Evolutionary conservation across 2,329 filamentous ascomycete genomes (phyloP).

Genomic region (Hymenoscyphus linearis): DNA sequence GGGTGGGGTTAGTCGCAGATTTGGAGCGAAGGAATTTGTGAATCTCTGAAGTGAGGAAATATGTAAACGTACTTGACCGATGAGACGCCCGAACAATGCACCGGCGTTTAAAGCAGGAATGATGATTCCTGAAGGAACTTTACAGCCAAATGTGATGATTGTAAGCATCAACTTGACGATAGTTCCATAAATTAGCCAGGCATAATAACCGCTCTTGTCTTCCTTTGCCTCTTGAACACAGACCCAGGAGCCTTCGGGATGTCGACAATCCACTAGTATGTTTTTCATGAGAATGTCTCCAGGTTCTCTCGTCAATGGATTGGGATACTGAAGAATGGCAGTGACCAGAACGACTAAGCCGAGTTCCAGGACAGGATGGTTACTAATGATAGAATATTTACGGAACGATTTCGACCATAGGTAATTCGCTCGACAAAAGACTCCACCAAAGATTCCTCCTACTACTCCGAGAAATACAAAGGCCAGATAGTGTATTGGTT

Average conservation of each 20-base stretch:
- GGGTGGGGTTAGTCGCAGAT: neutral
- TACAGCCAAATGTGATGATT: constrained; percentile 54
- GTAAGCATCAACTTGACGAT: constrained; percentile 50
- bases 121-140: constrained; percentile 56
- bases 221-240: constrained; percentile 43
- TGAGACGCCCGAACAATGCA: constrained; percentile 51
- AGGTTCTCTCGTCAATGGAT: constrained; percentile 48
- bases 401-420: constrained; percentile 52
- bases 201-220: constrained; percentile 40
- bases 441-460: constrained; percentile 53
- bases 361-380: constrained; percentile 51
- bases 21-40: neutral
- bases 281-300: constrained; percentile 53
- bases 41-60: too few relatives aligned
- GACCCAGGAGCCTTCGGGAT: constrained; percentile 39
- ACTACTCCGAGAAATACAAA: constrained; percentile 51
- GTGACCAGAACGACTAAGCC: constrained; percentile 49
- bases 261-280: constrained; percentile 49
- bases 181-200: constrained; percentile 47
- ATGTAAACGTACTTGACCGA: constrained; percentile 34
- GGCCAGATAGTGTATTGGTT: constrained; percentile 49
- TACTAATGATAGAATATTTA: constrained; percentile 45
- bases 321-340: constrained; percentile 50
- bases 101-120: constrained; percentile 54
- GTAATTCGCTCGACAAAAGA: constrained; percentile 55